phyloP scores from a whole-genome alignment of 2,329 filamentous ascomycete species.

The Trichoderma oligosporum region DNA sequence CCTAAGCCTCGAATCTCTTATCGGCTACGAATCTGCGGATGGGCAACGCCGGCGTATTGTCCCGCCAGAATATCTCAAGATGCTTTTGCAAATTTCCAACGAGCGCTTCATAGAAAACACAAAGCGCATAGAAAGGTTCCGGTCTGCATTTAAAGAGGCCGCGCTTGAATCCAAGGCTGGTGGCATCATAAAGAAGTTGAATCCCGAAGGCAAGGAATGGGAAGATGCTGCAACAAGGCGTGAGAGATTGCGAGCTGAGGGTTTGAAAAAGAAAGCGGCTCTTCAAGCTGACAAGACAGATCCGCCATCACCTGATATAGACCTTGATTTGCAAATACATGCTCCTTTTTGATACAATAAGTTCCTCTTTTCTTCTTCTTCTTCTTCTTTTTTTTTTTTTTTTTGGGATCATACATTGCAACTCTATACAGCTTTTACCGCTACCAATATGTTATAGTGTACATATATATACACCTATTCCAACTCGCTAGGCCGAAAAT shows the following conservation, averaged over 20 bases:
- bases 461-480: slow-evolving; percentile 26
- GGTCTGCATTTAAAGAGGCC: slow-evolving; percentile 44
- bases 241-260: slow-evolving; percentile 56
- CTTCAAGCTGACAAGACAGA: slow-evolving; percentile 27
- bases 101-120: slow-evolving; percentile 68
- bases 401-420: slow-evolving; percentile 24
- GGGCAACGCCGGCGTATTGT: slow-evolving; percentile 51
- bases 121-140: slow-evolving; percentile 64
- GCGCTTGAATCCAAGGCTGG: slow-evolving; percentile 25
- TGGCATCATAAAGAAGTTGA: slow-evolving; percentile 23
- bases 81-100: slow-evolving; percentile 67
- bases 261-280: slow-evolving; percentile 50
- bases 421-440: slow-evolving; percentile 32
- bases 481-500: slow-evolving; percentile 17
- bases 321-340: slow-evolving; percentile 22
- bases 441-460: slow-evolving; percentile 32
- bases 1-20: slow-evolving; percentile 73
- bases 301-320: slow-evolving; percentile 17
- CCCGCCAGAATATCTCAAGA: slow-evolving; percentile 61
- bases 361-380: too few species aligned
- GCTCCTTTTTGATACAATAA: background rate
- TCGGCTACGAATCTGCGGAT: slow-evolving; percentile 52
- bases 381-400: background rate
- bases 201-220: slow-evolving; percentile 45
- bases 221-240: slow-evolving; percentile 51